A percentile compares a stretch with the other conserved stretches of the same genome.
Evolutionary conservation across 192 early-diverging fungal genomes (phyloP).

Genomic region (Coemansia sp.): DNA sequence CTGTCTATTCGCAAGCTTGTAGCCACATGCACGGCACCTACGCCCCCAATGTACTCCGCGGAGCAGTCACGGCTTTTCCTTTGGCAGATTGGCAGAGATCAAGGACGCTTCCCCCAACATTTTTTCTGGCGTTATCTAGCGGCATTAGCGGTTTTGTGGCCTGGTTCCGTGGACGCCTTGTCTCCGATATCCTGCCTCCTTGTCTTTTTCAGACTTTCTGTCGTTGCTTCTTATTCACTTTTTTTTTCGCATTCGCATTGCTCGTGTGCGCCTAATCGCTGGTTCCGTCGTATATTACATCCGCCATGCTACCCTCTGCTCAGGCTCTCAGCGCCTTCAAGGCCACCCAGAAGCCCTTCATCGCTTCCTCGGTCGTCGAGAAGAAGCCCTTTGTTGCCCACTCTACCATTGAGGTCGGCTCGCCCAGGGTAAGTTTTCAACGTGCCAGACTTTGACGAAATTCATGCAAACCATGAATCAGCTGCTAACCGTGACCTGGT

Average conservation of each 20-base stretch:
- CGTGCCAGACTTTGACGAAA: background rate
- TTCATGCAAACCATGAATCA: background rate
- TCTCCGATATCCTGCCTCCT: background rate
- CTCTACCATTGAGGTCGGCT: slow-evolving; percentile 52
- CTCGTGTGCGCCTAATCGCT: slow-evolving; percentile 5
- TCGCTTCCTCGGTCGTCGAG: slow-evolving; percentile 50
- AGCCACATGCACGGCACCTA: background rate
- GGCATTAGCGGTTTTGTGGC: background rate
- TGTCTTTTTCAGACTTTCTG: background rate
- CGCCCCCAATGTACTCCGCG: background rate
- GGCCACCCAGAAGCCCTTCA: slow-evolving; percentile 46
- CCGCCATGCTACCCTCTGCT: slow-evolving; percentile 33
- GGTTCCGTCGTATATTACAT: background rate
- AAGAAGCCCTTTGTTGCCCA: slow-evolving; percentile 49
- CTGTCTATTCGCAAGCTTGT: background rate
- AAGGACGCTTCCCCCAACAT: background rate
- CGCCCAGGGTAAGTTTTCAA: slow-evolving; percentile 43
- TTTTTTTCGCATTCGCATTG: slow-evolving; percentile 7
- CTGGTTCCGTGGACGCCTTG: background rate
- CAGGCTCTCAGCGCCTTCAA: slow-evolving; percentile 52
- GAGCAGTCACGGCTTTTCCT: background rate
- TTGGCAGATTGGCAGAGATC: slow-evolving; percentile 1
- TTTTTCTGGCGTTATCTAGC: slow-evolving; percentile 1
- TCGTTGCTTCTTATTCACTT: background rate
- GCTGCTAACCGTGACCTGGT: background rate